Conservation (phyloP, 345 rosid genomes). For the Erucastrum elatum region DNA sequence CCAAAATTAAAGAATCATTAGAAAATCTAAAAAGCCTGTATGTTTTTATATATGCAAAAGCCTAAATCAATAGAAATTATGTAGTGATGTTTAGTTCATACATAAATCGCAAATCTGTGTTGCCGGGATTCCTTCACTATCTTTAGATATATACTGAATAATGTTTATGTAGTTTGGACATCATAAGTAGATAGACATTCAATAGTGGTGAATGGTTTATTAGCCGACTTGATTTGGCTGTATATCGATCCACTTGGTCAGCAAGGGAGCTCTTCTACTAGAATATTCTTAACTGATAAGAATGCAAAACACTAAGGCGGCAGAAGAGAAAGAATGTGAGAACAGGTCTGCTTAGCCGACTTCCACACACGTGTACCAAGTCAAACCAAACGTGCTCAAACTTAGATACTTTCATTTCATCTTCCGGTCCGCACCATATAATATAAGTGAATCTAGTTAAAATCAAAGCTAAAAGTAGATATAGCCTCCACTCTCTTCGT, state of each 20-base stretch:
- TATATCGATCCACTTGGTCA: constrained; percentile 29
- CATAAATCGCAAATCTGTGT: too few species aligned
- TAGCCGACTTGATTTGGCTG: constrained; percentile 32
- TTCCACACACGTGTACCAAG: constrained; percentile 37
- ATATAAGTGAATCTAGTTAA: background rate
- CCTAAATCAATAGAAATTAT: background rate
- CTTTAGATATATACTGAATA: too few species aligned
- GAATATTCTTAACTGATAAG: constrained; percentile 35
- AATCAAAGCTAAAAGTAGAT: background rate
- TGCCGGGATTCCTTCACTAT: too few species aligned
- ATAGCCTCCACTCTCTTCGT: constrained; percentile 17
- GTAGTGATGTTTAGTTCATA: too few species aligned
- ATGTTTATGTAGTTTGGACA: too few species aligned
- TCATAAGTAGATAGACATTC: too few species aligned
- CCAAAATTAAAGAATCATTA: too few species aligned
- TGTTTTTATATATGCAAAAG: background rate
- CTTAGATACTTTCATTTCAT: constrained; percentile 7
- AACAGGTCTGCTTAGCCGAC: constrained; percentile 38
- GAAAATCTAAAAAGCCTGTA: too few species aligned
- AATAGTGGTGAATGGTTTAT: constrained; percentile 11
- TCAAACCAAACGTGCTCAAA: constrained; percentile 36
- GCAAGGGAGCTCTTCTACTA: constrained; percentile 17
- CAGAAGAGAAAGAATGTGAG: constrained; percentile 11
- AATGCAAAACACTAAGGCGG: constrained; percentile 26
- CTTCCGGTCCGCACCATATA: constrained; percentile 18